Percentiles rank a stretch among this genome's conserved stretches.
These are phyloP conservation scores for Trichoderma sp. DNA, from an alignment of 2,329 filamentous ascomycete genomes.

Conservation along the genomic window DNA sequence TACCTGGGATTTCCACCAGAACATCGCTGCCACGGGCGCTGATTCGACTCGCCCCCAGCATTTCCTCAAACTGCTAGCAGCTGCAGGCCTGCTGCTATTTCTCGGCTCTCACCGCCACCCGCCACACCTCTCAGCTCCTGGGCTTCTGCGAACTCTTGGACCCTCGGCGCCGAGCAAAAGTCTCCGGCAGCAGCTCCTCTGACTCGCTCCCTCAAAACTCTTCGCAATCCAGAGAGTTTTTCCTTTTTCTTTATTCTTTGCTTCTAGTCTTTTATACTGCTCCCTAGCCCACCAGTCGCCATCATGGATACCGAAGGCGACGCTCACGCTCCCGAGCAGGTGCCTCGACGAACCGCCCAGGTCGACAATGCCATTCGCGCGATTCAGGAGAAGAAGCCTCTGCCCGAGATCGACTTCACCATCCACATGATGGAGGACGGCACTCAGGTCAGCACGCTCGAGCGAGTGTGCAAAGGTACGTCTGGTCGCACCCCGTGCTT, in stretches of 20 bases:
- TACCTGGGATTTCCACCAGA: neutral
- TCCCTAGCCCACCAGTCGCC: slow-evolving; percentile 33
- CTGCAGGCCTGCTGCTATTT: slow-evolving; percentile 26
- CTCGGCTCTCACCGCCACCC: slow-evolving; percentile 26
- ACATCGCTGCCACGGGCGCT: slow-evolving; percentile 1
- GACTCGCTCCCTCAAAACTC: neutral
- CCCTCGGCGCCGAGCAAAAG: slow-evolving; percentile 17
- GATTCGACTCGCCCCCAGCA: slow-evolving; percentile 21
- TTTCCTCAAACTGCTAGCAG: slow-evolving; percentile 10
- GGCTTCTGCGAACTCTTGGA: slow-evolving; percentile 20
- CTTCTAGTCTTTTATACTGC: neutral
- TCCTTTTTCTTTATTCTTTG: neutral
- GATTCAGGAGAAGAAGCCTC: slow-evolving; percentile 90
- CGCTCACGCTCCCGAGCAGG: slow-evolving; percentile 40
- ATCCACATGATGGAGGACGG: slow-evolving; percentile 99
- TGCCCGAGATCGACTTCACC: slow-evolving; percentile 98
- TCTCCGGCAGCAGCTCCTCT: neutral
- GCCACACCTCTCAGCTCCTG: slow-evolving; percentile 14
- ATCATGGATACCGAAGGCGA: slow-evolving; percentile 57
- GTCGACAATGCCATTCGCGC: slow-evolving; percentile 91
- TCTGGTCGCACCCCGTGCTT: slow-evolving; percentile 21
- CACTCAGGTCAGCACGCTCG: slow-evolving; percentile 89
- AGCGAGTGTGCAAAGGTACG: slow-evolving; percentile 97
- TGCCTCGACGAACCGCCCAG: slow-evolving; percentile 56
- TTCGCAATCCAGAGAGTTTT: neutral